phyloP scores from a whole-genome alignment of 257 asterid species.

The Mitragyna speciosa region DNA sequence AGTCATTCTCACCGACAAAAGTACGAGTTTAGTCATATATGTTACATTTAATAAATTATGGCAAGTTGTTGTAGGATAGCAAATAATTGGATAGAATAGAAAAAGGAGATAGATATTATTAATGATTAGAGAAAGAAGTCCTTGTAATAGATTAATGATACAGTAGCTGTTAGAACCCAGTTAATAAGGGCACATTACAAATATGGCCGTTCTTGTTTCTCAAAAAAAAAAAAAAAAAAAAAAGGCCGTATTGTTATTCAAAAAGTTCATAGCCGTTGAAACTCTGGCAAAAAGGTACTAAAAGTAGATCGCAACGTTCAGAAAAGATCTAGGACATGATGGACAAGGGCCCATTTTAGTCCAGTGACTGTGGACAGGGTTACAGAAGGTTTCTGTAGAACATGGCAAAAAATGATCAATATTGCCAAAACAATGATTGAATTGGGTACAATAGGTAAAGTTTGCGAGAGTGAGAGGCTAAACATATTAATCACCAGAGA shows the following conservation, averaged over 20 bases:
- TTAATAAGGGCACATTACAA: neutral
- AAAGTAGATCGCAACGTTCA: neutral
- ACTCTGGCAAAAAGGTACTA: neutral
- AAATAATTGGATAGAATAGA: no score
- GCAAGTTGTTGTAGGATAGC: no score
- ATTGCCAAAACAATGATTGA: neutral
- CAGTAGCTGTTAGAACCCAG: neutral
- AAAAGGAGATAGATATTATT: no score
- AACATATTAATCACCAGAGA: neutral
- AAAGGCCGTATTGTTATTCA: no score
- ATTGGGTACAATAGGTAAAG: neutral
- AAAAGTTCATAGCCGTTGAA: conserved; percentile 2
- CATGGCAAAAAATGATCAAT: neutral
- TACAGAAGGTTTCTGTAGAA: neutral
- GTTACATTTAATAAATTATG: no score
- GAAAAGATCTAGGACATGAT: neutral
- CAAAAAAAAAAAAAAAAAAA: no score
- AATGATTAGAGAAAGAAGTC: no score
- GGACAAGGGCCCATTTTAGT: neutral
- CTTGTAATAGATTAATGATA: no score
- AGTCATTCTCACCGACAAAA: no score
- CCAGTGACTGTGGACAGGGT: neutral
- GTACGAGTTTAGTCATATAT: no score
- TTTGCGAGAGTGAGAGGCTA: neutral
- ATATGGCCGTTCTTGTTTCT: neutral